These are phyloP conservation scores for Anisodus acutangulus DNA, from an alignment of 257 asterid genomes.

Conservation along the genomic window DNA sequence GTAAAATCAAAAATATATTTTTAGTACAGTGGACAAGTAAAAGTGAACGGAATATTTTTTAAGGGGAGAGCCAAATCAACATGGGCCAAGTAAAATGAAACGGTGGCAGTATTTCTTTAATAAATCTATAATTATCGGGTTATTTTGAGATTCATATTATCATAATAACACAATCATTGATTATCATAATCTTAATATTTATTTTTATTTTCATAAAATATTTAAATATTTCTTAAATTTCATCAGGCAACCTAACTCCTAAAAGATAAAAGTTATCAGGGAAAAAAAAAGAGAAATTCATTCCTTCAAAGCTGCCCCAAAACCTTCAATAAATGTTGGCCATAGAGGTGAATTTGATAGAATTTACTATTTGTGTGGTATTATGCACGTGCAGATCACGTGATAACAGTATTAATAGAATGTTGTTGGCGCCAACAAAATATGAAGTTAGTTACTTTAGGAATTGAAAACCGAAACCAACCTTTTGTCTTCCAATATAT, in stretches of 20 bases:
- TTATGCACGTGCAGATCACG: background rate
- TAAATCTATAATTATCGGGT: too few relatives aligned
- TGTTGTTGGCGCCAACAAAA: conserved; percentile 13
- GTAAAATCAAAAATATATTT: too few relatives aligned
- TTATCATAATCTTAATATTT: too few relatives aligned
- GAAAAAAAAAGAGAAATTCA: background rate
- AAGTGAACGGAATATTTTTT: too few relatives aligned
- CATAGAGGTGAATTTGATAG: background rate
- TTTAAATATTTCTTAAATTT: background rate
- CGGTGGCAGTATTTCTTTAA: too few relatives aligned
- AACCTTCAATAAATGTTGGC: background rate
- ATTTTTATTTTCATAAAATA: background rate
- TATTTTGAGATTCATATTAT: too few relatives aligned
- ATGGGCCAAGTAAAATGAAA: too few relatives aligned
- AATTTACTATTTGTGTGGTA: background rate
- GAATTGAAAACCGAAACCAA: background rate
- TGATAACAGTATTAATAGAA: background rate
- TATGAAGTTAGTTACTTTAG: background rate
- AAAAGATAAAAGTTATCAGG: background rate
- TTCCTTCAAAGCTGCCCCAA: background rate
- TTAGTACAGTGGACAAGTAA: too few relatives aligned
- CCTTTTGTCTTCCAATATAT: conserved; percentile 1
- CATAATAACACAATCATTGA: too few relatives aligned
- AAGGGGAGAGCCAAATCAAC: too few relatives aligned
- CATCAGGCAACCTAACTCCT: background rate